Percentiles rank a stretch among this genome's conserved stretches.
These are phyloP conservation scores for Colletotrichum sp. DNA, from an alignment of 2,329 filamentous ascomycete genomes.

Conservation along the genomic window DNA sequence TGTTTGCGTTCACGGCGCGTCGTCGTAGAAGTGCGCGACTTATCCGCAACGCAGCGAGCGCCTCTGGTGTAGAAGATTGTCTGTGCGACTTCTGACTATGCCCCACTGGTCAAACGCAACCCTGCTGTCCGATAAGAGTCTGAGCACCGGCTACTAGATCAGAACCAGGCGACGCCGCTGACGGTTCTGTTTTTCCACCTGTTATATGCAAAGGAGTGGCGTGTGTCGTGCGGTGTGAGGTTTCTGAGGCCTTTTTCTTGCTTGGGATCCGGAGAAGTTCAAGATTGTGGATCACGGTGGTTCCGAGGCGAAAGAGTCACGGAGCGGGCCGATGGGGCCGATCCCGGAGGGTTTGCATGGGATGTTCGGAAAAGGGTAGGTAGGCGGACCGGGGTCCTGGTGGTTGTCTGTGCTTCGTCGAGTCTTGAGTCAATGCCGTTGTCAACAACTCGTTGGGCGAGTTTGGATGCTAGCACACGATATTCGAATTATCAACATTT, in stretches of 20 bases:
- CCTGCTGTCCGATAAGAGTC: not conserved
- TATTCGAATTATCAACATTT: not conserved
- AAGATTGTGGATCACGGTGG: not conserved
- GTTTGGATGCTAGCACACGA: not conserved
- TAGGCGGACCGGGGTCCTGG: not conserved
- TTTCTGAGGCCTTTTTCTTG: not conserved
- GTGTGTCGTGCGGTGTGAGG: accelerated
- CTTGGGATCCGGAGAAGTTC: not conserved
- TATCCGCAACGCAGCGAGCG: not conserved
- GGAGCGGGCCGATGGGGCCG: slow-evolving; percentile 4
- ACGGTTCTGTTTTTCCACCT: not conserved
- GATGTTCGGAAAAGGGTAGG: not conserved
- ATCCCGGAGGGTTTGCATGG: slow-evolving; percentile 1
- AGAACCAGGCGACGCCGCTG: not conserved
- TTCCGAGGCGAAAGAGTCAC: not conserved
- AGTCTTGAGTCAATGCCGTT: not conserved
- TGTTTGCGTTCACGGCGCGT: not conserved
- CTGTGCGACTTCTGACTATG: not conserved
- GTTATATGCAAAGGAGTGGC: not conserved
- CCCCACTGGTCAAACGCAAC: not conserved
- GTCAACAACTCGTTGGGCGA: not conserved
- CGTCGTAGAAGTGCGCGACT: not conserved
- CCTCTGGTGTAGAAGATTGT: not conserved
- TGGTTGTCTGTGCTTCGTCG: not conserved
- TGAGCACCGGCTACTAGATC: not conserved